Evolutionary conservation across 1,139 yeast genomes (phyloP).

Genomic region (Hyphopichia fennica): DNA sequence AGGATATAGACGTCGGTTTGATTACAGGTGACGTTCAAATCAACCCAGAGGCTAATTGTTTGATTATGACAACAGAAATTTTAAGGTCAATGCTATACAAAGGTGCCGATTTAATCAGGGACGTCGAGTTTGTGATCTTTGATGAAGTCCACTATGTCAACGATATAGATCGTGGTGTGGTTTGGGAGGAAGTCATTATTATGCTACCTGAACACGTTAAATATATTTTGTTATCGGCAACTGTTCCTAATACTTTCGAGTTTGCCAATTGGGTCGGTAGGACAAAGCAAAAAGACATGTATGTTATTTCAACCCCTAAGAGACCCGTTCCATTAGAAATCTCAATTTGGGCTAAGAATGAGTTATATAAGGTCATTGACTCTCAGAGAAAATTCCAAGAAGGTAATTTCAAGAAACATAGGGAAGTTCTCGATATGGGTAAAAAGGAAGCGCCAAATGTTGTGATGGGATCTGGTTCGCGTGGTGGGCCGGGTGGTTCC

Average conservation of each 20-base stretch:
- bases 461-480: slow-evolving; percentile 41
- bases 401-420: slow-evolving; percentile 62
- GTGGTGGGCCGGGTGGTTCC: slow-evolving; percentile 48
- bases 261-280: slow-evolving; percentile 99
- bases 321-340: slow-evolving; percentile 95
- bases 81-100: slow-evolving; percentile 91
- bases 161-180: slow-evolving; percentile 97
- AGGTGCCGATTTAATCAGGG: slow-evolving; percentile 95
- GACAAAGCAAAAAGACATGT: slow-evolving; percentile 92
- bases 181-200: slow-evolving; percentile 98
- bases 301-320: slow-evolving; percentile 92
- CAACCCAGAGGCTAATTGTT: slow-evolving; percentile 94
- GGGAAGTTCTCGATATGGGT: slow-evolving; percentile 46
- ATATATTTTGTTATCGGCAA: slow-evolving; percentile 85
- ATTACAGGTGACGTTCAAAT: slow-evolving; percentile 98
- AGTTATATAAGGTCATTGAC: slow-evolving; percentile 70
- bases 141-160: slow-evolving; percentile 98
- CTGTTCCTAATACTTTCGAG: slow-evolving; percentile 96
- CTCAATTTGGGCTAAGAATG: slow-evolving; percentile 71
- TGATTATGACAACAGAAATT: slow-evolving; percentile 97
- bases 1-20: slow-evolving; percentile 83
- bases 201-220: slow-evolving; percentile 96
- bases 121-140: slow-evolving; percentile 94
- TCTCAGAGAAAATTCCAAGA: slow-evolving; percentile 69
- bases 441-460: slow-evolving; percentile 32